Base-by-base conservation (phyloP, 352 stramenopile species). In the Globisporangium nagaii region DNA sequence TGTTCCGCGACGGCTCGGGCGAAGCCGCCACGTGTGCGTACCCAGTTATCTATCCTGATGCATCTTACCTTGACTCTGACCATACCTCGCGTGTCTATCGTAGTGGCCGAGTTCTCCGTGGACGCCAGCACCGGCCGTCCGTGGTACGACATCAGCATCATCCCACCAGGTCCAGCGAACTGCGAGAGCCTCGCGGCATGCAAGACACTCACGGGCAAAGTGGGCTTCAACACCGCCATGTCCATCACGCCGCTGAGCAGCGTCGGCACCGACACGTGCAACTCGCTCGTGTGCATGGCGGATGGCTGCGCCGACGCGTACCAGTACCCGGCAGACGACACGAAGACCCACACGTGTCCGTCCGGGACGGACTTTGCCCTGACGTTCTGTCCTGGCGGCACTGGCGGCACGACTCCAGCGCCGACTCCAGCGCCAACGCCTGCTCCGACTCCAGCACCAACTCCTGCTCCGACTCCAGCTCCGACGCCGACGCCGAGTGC, bases 131-230 rank as follows among this genome's bases (percentile, higher is more conserved):
- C 52, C 36, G 69, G 69, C 22, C 72, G 47, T 34, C 60, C 70
- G 15, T 84, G 73, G 73, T 84, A 78, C 47, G 73, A 84, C 51
- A 80, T 81, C 56, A 79, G 68, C 12, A 81, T 77, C 53, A 79
- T 84, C 48, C 67, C 71, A 31, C 74, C 77, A 6, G 58, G 70
- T 20, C 59, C 73, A 1, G 59, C 63, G 0, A 70, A 63, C 45
- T 85, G 77, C 47, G 60, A 56, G 40, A 86, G 68, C 31, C 57
- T 77, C 25, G 68, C 45, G 1, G 60, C 74, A 0, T 88, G 77
- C 39, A 63, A 86, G 60, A 41, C 50, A 25, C 56, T 62, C 20
- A 88, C 77, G 1, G 71, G 71, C 47, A 79, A 73, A 30, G 65
- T 63, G 27, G 78, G 78, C 30, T 88, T 77, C 62, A 88, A 88